phyloP scores from a whole-genome alignment of 1,284 basidiomycete genomes.

The Rhizopogon parksii region DNA sequence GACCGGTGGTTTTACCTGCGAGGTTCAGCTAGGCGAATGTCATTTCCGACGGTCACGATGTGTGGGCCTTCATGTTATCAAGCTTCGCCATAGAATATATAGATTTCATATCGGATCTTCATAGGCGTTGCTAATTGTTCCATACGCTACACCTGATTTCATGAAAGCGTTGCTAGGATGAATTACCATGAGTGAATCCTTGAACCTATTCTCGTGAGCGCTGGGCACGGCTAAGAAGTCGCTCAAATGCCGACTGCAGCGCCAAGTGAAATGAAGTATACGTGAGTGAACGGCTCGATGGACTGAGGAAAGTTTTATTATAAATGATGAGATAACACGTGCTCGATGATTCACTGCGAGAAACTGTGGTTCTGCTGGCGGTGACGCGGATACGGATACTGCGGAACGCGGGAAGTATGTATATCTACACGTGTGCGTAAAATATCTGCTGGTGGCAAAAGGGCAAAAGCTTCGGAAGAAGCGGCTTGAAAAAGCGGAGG shows the following conservation, averaged over 20 bases:
- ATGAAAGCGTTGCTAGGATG: conserved; percentile 27
- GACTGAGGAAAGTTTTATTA: conserved; percentile 22
- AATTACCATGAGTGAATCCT: conserved; percentile 6
- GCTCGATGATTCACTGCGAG: conserved; percentile 8
- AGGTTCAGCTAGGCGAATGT: conserved; percentile 18
- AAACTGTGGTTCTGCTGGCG: conserved; percentile 10
- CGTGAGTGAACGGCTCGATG: conserved; percentile 8
- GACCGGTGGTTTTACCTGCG: conserved; percentile 44
- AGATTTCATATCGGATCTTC: conserved; percentile 10
- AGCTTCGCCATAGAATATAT: conserved; percentile 5
- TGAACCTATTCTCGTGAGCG: conserved; percentile 17
- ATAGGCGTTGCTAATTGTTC: conserved; percentile 16
- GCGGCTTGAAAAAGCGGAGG: neutral
- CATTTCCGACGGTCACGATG: conserved; percentile 21
- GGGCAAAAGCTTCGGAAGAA: no score
- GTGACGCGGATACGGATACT: conserved; percentile 10
- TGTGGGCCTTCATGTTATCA: conserved; percentile 14
- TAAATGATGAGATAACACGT: conserved; percentile 23
- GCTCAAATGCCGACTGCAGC: conserved; percentile 21
- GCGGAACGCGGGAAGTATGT: conserved; percentile 14
- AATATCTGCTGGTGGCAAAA: conserved; percentile 4
- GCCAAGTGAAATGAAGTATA: conserved; percentile 15
- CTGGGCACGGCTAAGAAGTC: conserved; percentile 13
- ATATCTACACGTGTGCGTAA: conserved; percentile 9
- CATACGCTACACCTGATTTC: conserved; percentile 19